Evolutionary conservation across 106 monocot species (phyloP), one percentile per base, ranked within the genome.

Genomic region (Vanilla planifolia): DNA sequence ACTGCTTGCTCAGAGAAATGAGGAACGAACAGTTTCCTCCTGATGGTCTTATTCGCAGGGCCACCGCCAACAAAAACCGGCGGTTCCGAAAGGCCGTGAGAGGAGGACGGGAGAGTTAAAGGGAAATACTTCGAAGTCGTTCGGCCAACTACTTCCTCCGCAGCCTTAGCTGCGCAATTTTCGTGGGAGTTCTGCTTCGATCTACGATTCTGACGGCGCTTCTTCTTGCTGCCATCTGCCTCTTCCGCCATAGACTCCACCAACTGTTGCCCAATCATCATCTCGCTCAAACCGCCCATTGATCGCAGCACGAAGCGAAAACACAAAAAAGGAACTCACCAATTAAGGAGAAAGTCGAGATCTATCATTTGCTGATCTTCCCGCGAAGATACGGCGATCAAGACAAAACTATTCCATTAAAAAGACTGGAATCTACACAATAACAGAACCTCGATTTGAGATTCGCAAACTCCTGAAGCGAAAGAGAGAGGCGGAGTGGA

Each of bases 1-100:
- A 80, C 80, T 8, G 60, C 80, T 48, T 80, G 48, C 16, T 86
- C 83, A 15, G 83, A 53, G 86, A 79, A 86, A 65, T 94, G 61
- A 2, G 89, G 67, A 67, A 35, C 21, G 68, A 86, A 94, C 28
- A 37, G 68, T 20, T 71, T 83, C 66, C 48, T 74, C 45, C 45
- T 57, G 4, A 28, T 22, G 3, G 6, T 35, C 0, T 42, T 62
- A n/a, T 15, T 2, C 11, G 29, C 27, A 23, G 26, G 33, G 7
- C 30, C 39, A 59, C 8, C 32, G 21, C 35, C 69, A 24, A 8
- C 20, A 11, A 15, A 23, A n/a, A 45, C 45, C 8, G 13, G 30
- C 14, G 28, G n/a, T 16, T 47, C 29, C 42, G 21, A 24, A 16
- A 9, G 16, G 0, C 67, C 58, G n/a, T 20, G 15, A 44, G 64